These are phyloP conservation scores for Pleurotus platypus DNA, from an alignment of 768 basidiomycete genomes.

Conservation along the genomic window DNA sequence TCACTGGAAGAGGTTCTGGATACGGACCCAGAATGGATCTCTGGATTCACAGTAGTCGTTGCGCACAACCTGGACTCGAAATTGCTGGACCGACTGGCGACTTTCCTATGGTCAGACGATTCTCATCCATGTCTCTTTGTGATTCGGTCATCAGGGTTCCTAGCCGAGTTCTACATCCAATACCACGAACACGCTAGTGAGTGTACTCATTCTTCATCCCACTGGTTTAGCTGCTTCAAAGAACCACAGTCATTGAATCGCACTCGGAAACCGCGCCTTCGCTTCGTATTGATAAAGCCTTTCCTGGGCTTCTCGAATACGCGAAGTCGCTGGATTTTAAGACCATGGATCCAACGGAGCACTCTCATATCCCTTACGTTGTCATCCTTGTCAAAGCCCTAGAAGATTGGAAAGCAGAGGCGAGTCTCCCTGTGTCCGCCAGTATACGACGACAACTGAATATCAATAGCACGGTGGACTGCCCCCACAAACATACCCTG, in stretches of 20 bases:
- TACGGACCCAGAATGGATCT: constrained; percentile 47
- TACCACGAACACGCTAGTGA: constrained; percentile 82
- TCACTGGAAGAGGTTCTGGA: constrained; percentile 58
- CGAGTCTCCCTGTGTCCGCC: constrained; percentile 28
- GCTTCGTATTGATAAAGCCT: constrained; percentile 85
- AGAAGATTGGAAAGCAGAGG: constrained; percentile 78
- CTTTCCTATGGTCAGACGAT: constrained; percentile 64
- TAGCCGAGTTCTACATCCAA: constrained; percentile 86
- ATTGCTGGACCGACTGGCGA: constrained; percentile 55
- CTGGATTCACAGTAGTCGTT: constrained; percentile 76
- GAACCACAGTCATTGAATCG: constrained; percentile 72
- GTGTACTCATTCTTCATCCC: constrained; percentile 21
- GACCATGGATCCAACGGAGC: constrained; percentile 83
- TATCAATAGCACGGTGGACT: constrained; percentile 59
- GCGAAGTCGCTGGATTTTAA: constrained; percentile 66
- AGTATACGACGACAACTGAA: not conserved
- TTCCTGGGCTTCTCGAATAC: constrained; percentile 76
- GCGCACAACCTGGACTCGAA: constrained; percentile 71
- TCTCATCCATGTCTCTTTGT: constrained; percentile 66
- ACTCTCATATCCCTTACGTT: constrained; percentile 88
- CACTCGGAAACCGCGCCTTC: constrained; percentile 76
- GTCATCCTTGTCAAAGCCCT: constrained; percentile 81
- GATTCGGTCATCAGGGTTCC: constrained; percentile 84
- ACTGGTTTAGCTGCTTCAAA: not conserved
- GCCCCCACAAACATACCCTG: constrained; percentile 53